Evolutionary conservation across 2,329 filamentous ascomycete genomes (phyloP).

Genomic region (Metarhizium humberi): DNA sequence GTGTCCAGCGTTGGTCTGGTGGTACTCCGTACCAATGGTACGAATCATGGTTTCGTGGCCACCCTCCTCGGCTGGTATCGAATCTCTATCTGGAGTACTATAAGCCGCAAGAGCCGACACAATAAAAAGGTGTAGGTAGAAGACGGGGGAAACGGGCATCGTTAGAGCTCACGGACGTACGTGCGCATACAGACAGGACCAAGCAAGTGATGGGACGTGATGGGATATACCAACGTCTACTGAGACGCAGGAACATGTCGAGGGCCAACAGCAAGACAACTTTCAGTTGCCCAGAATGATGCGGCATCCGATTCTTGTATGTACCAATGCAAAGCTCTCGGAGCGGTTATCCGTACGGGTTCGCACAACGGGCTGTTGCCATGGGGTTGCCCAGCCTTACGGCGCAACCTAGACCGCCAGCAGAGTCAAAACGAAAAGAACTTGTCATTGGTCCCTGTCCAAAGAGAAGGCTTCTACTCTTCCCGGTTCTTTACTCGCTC

Average conservation of each 20-base stretch:
- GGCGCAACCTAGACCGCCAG: not conserved
- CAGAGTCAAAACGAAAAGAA: not conserved
- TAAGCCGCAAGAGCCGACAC: too few species aligned
- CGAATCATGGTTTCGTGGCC: not conserved
- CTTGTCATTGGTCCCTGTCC: not conserved
- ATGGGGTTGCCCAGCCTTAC: not conserved
- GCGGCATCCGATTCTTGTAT: not conserved
- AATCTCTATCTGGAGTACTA: not conserved
- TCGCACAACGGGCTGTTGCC: not conserved
- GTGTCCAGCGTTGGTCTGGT: not conserved
- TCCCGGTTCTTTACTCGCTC: too few species aligned
- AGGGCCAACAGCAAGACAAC: not conserved
- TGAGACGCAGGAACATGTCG: not conserved
- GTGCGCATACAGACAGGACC: not conserved
- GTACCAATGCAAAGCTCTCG: not conserved
- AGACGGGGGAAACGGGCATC: not conserved
- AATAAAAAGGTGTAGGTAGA: not conserved
- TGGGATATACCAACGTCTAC: not conserved
- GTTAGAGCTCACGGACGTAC: too few species aligned
- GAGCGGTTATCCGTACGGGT: not conserved
- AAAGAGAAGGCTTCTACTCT: too few species aligned
- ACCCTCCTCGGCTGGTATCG: not conserved
- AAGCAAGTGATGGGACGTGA: not conserved
- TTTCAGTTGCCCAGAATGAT: not conserved
- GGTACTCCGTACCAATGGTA: not conserved